Conservation (phyloP, 2,329 filamentous ascomycete species). For the Colletotrichum magnum region DNA sequence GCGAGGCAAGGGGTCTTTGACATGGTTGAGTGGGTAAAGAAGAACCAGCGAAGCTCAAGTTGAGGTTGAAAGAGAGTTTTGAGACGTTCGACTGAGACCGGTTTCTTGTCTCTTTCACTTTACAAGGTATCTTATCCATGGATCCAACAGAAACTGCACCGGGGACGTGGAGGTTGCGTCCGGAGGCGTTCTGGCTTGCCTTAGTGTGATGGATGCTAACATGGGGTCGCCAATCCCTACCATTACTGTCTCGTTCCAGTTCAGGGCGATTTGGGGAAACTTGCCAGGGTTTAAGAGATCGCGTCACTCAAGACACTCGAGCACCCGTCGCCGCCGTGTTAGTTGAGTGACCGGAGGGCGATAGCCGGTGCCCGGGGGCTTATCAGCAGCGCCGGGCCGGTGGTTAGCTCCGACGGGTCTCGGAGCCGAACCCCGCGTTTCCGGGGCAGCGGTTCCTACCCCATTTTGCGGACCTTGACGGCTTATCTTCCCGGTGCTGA, state of each 20-base stretch:
- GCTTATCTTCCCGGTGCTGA: neutral
- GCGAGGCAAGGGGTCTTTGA: neutral
- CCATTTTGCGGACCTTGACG: neutral
- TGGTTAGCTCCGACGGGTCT: conserved; percentile 34
- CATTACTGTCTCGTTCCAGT: too few species aligned
- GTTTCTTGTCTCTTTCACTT: neutral
- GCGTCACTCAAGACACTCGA: too few species aligned
- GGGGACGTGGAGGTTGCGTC: neutral
- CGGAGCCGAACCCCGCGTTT: conserved; percentile 21
- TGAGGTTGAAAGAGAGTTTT: conserved; percentile 17
- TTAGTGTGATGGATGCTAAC: too few species aligned
- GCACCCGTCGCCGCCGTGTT: too few species aligned
- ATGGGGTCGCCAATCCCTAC: too few species aligned
- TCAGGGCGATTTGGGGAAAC: too few species aligned
- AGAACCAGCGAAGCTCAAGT: neutral
- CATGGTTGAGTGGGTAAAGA: neutral
- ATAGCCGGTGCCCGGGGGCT: neutral
- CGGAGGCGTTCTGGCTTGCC: neutral
- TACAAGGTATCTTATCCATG: too few species aligned
- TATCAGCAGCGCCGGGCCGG: neutral
- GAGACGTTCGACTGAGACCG: neutral
- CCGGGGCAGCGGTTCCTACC: neutral
- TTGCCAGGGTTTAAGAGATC: too few species aligned
- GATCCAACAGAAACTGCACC: too few species aligned
- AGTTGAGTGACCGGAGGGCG: too few species aligned